phyloP scores from a whole-genome alignment of 139 green algal species.

The Pedinophyceae sp. region DNA sequence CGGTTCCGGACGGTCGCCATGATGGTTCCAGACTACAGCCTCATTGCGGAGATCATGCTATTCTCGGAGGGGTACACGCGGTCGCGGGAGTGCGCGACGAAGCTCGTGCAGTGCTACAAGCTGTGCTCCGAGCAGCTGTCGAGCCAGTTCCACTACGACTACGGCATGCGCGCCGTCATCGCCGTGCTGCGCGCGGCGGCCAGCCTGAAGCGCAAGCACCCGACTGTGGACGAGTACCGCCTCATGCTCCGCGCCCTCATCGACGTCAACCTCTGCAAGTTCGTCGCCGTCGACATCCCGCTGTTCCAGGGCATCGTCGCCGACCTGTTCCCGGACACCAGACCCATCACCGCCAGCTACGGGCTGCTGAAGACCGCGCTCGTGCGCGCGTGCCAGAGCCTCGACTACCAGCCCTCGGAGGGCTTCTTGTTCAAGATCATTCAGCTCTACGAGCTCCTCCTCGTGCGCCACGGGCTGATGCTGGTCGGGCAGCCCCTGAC shows the following conservation, averaged over 20 bases:
- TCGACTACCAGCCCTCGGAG: constrained; percentile 1
- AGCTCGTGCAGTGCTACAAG: constrained; percentile 33
- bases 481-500: constrained; percentile 3
- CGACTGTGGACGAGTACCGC: constrained; percentile 19
- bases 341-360: constrained; percentile 1
- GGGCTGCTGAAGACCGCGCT: neutral
- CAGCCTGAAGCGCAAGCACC: constrained; percentile 13
- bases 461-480: constrained; percentile 8
- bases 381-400: neutral
- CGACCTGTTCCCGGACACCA: constrained; percentile 8
- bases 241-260: constrained; percentile 35
- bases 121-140: constrained; percentile 32
- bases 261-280: constrained; percentile 47
- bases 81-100: constrained; percentile 18
- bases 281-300: constrained; percentile 16
- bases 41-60: constrained; percentile 15
- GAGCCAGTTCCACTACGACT: constrained; percentile 23
- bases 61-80: constrained; percentile 23
- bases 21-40: constrained; percentile 18
- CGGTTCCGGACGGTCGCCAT: constrained; percentile 19
- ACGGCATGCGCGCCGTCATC: constrained; percentile 26
- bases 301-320: constrained; percentile 30
- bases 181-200: constrained; percentile 29
- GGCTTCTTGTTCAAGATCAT: constrained; percentile 6
- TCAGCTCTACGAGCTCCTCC: constrained; percentile 10